These are phyloP conservation scores for Pogostemon cablin DNA, from an alignment of 257 asterid genomes.

Conservation along the genomic window DNA sequence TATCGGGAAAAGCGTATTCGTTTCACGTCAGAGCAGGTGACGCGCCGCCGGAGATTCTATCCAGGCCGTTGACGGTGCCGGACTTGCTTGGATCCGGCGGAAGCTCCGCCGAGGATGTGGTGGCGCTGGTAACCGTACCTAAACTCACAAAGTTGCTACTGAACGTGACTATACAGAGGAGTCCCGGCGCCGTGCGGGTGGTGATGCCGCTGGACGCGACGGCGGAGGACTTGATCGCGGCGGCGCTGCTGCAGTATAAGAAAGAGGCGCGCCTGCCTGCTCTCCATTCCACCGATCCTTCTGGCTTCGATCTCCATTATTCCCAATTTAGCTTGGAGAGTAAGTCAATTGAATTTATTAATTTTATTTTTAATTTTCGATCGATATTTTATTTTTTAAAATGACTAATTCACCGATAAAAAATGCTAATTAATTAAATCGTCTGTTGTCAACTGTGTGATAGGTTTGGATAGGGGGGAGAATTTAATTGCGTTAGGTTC, in stretches of 20 bases:
- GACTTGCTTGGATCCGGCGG: slow-evolving; percentile 40
- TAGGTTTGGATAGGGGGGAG: slow-evolving; percentile 72
- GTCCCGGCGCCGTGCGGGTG: slow-evolving; percentile 77
- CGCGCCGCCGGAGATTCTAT: slow-evolving; percentile 36
- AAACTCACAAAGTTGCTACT: slow-evolving; percentile 70
- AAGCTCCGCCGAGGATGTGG: slow-evolving; percentile 33
- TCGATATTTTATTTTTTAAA: background rate
- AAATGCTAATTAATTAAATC: slow-evolving; percentile 9
- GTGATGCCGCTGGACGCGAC: slow-evolving; percentile 71
- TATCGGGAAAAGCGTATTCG: slow-evolving; percentile 58
- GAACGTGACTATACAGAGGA: slow-evolving; percentile 82
- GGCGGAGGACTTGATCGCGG: slow-evolving; percentile 69
- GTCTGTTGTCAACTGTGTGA: background rate
- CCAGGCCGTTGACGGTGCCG: slow-evolving; percentile 80
- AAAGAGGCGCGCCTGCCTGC: slow-evolving; percentile 74
- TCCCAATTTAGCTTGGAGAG: slow-evolving; percentile 91
- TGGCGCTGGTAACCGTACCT: slow-evolving; percentile 34
- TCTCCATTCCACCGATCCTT: slow-evolving; percentile 40
- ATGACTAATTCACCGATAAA: background rate
- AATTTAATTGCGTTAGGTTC: slow-evolving; percentile 70
- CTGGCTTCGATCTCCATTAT: slow-evolving; percentile 76
- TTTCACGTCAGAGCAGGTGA: slow-evolving; percentile 49
- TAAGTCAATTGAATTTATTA: slow-evolving; percentile 35
- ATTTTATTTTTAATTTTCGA: background rate
- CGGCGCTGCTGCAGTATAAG: slow-evolving; percentile 62